Conservation (phyloP, 257 asterid genomes). For the Solanum pennellii region DNA sequence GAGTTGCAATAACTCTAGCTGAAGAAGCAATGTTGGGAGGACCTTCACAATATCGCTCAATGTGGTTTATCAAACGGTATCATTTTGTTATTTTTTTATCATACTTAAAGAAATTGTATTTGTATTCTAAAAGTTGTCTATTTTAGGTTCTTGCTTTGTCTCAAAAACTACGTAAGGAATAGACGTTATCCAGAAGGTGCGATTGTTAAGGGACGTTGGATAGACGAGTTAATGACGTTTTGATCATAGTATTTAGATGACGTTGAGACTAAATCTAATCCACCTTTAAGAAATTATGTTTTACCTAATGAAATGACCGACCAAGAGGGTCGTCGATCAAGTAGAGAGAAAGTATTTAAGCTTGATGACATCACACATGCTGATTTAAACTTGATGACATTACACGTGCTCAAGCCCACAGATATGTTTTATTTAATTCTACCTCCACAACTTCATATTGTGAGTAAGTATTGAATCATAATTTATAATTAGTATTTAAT, state of each 20-base stretch:
- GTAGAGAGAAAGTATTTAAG: neutral
- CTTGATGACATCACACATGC: neutral
- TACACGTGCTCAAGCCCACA: neutral
- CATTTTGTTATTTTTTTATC: neutral
- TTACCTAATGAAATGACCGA: no score
- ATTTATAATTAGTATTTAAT: neutral
- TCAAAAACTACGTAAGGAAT: no score
- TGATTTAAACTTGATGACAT: neutral
- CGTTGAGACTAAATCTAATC: no score
- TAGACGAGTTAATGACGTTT: no score
- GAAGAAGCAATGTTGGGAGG: neutral
- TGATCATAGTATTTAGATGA: no score
- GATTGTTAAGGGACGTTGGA: no score
- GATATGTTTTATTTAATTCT: no score
- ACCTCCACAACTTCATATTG: neutral
- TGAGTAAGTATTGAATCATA: neutral
- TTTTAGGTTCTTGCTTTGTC: neutral
- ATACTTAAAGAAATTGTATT: neutral
- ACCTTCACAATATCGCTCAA: neutral
- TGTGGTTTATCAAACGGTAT: neutral
- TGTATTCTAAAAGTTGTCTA: no score
- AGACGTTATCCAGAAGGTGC: no score
- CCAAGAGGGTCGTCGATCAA: neutral
- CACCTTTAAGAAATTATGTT: no score
- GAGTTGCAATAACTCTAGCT: neutral